phyloP scores from a whole-genome alignment of 148 eudicot species.

The Silene latifolia region DNA sequence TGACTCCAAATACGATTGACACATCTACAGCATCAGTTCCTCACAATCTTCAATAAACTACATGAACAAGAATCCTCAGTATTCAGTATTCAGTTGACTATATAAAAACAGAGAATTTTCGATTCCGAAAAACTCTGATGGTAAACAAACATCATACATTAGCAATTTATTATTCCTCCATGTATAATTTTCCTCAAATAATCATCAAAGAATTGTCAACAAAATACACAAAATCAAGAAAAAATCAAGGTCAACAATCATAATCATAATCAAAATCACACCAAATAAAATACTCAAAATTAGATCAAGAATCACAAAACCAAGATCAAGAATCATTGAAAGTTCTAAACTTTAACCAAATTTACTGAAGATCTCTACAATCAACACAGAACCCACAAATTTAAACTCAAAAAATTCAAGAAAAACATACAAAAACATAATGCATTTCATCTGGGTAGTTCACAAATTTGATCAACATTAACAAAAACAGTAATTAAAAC shows the following conservation, averaged over 20 bases:
- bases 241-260: constrained; percentile 20
- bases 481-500: too few species aligned
- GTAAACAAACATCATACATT: neutral
- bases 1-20: constrained; percentile 33
- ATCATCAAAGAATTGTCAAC: neutral
- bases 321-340: neutral
- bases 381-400: constrained; percentile 1
- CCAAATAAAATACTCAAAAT: neutral
- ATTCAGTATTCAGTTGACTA: constrained; percentile 8
- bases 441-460: neutral
- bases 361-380: constrained; percentile 1
- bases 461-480: neutral
- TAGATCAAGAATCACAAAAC: neutral
- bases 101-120: constrained; percentile 3
- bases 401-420: neutral
- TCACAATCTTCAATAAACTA: constrained; percentile 6
- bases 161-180: neutral
- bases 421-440: neutral
- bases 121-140: neutral
- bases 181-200: neutral
- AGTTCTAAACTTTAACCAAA: neutral
- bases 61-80: neutral
- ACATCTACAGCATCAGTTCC: constrained; percentile 36
- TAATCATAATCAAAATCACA: neutral
- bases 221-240: neutral